Percentiles rank a stretch among this genome's conserved stretches.
Conservation (phyloP, 345 rosid species). For the Aegle marmelos region DNA sequence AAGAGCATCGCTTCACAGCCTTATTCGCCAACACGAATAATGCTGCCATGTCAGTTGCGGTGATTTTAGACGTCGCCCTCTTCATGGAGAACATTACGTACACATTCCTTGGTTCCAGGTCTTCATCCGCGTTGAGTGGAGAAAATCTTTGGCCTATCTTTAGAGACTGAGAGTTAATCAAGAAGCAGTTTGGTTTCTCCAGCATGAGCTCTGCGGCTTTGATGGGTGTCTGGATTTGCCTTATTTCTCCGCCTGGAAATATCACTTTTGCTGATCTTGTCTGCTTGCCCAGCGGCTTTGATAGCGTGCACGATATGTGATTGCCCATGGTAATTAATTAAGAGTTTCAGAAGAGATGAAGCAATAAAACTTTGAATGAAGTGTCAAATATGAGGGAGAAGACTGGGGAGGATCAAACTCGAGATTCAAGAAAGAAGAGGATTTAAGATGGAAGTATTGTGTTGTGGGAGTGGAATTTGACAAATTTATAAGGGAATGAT, state of each 20-base stretch:
- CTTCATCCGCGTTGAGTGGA: conserved; percentile 78
- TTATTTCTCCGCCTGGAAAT: conserved; percentile 67
- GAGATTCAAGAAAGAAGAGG: no score
- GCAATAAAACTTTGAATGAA: neutral
- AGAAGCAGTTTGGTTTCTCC: conserved; percentile 76
- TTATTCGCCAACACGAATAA: conserved; percentile 51
- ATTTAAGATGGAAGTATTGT: neutral
- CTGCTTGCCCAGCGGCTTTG: conserved; percentile 34
- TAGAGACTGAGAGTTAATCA: conserved; percentile 63
- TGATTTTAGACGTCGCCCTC: conserved; percentile 52
- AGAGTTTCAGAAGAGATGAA: neutral
- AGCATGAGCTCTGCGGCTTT: conserved; percentile 91
- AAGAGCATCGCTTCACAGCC: conserved; percentile 41
- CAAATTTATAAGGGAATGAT: neutral
- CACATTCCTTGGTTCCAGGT: conserved; percentile 54
- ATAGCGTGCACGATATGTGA: conserved; percentile 56
- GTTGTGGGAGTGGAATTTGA: neutral
- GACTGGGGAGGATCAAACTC: no score
- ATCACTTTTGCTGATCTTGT: conserved; percentile 49
- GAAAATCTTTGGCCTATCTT: conserved; percentile 59
- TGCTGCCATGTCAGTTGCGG: conserved; percentile 62
- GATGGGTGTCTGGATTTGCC: conserved; percentile 43
- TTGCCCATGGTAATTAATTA: conserved; percentile 55
- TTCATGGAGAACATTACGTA: conserved; percentile 80
- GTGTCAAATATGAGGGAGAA: neutral